Conservation (phyloP, 352 stramenopile species). For the Phytopythium montanum region DNA sequence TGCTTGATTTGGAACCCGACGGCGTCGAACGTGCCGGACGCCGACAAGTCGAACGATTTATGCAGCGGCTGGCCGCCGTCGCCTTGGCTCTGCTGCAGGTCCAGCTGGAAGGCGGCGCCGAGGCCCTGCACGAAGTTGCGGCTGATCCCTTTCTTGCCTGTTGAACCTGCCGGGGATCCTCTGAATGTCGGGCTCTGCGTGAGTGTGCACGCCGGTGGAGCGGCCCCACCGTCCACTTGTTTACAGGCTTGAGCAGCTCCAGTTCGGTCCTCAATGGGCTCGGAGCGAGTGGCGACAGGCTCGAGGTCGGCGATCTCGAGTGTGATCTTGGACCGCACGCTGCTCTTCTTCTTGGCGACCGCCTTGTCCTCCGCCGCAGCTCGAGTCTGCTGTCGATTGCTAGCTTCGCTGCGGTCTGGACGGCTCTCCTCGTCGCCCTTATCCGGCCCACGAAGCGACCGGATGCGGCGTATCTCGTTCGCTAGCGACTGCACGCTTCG, state of each 20-base stretch:
- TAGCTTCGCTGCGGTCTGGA: slow-evolving; percentile 21
- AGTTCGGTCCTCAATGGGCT: slow-evolving; percentile 15
- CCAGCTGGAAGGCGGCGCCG: slow-evolving; percentile 63
- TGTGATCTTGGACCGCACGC: slow-evolving; percentile 52
- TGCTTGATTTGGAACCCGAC: slow-evolving; percentile 84
- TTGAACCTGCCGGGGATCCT: slow-evolving; percentile 35
- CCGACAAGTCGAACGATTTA: slow-evolving; percentile 77
- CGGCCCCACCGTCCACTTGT: background rate
- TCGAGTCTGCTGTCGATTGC: background rate
- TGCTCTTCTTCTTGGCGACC: slow-evolving; percentile 60
- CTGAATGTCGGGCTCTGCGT: slow-evolving; percentile 45
- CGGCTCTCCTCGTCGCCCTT: background rate
- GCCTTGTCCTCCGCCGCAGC: slow-evolving; percentile 8
- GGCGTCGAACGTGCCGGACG: slow-evolving; percentile 77
- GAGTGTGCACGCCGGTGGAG: slow-evolving; percentile 26
- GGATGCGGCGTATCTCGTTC: slow-evolving; percentile 75
- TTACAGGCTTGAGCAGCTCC: background rate
- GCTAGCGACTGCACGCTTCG: slow-evolving; percentile 78
- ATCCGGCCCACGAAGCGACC: slow-evolving; percentile 33
- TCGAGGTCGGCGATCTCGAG: slow-evolving; percentile 60
- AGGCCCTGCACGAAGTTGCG: slow-evolving; percentile 69
- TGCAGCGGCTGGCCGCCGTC: slow-evolving; percentile 38
- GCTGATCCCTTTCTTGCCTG: slow-evolving; percentile 63
- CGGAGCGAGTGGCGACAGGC: slow-evolving; percentile 6
- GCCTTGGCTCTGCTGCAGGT: slow-evolving; percentile 47